A percentile compares a stretch with the other conserved stretches of the same genome.
Evolutionary conservation across 2,329 filamentous ascomycete species (phyloP).

Genomic region (Alternaria panax): DNA sequence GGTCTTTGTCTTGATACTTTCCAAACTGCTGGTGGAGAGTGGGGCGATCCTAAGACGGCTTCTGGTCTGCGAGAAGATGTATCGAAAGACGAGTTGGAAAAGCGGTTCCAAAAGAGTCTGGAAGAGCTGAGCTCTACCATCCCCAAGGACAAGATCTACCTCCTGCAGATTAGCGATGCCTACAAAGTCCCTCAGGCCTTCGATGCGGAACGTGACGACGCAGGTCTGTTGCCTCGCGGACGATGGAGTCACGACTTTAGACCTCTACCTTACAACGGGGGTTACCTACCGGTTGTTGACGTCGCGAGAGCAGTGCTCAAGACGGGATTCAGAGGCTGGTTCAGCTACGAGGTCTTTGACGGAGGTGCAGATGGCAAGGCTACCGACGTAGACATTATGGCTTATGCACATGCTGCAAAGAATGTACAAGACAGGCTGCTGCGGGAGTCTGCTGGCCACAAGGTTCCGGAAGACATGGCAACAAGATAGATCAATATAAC

Average conservation of each 20-base stretch:
- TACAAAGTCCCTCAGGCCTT: slow-evolving; percentile 69
- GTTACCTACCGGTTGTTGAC: slow-evolving; percentile 72
- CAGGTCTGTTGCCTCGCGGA: slow-evolving; percentile 66
- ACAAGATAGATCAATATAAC: slow-evolving; percentile 14
- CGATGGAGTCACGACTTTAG: slow-evolving; percentile 76
- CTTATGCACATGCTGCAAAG: slow-evolving; percentile 62
- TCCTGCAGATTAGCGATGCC: slow-evolving; percentile 78
- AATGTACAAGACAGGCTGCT: slow-evolving; percentile 54
- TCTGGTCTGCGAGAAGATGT: slow-evolving; percentile 65
- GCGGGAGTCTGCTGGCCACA: slow-evolving; percentile 35
- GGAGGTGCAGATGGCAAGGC: slow-evolving; percentile 62
- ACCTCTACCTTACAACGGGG: slow-evolving; percentile 73
- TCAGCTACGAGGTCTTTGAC: slow-evolving; percentile 76
- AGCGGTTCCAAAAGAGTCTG: slow-evolving; percentile 63
- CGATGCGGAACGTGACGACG: slow-evolving; percentile 56
- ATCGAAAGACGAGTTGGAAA: slow-evolving; percentile 56
- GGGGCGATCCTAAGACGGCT: slow-evolving; percentile 71
- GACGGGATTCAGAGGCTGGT: slow-evolving; percentile 72
- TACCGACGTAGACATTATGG: slow-evolving; percentile 59
- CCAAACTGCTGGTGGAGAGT: slow-evolving; percentile 76
- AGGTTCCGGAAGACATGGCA: slow-evolving; percentile 20
- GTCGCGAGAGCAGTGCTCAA: slow-evolving; percentile 70
- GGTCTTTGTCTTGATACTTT: slow-evolving; percentile 82
- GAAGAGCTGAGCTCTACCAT: slow-evolving; percentile 64
- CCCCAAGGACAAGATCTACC: slow-evolving; percentile 73